Evolutionary conservation across 2,329 filamentous ascomycete genomes (phyloP), one percentile per base, ranked within the genome.

Genomic region (Metarhizium robertsii): DNA sequence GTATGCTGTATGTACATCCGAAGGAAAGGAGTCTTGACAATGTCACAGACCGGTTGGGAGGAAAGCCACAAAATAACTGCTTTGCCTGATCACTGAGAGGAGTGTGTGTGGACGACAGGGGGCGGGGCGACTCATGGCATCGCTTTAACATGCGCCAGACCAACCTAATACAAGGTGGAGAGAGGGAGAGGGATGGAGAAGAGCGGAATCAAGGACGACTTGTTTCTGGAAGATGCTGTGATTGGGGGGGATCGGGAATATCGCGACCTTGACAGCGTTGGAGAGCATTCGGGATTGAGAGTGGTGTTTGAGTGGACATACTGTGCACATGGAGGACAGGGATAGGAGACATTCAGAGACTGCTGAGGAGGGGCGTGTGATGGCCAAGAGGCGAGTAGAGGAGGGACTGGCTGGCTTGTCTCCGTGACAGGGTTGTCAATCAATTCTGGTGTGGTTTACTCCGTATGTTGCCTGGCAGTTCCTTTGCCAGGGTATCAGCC

Each of bases 71-170:
- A 16, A 30, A 48, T 2, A 4, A 7, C 45, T 13, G 11, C 25
- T 30, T 18, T 52, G 30, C 16, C 25, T 48, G 45, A 30, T 29
- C 45, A 30, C 3, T 20, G 7, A 48, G 30, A n/a, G 34, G 18
- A 43, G 34, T 10, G 36, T 53, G 43, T n/a, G 46, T 10, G 43
- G 36, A 47, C 36, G 46, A 46, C 51, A 47, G 55, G 55, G 55
- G 55, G 48, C 54, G 55, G 55, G 55, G 48, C 54, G 50, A 55
- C 50, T 55, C 50, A 47, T 42, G 45, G 30, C 50, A 55, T 20
- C 40, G 54, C 54, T 36, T 20, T 40, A 48, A 14, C 45, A n/a
- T 29, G 43, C 45, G 25, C 45, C 7, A 48, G 45, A 48, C 20
- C 45, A 48, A 30, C 20, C 34, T 30, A 40, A 42, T n/a, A 36